Evolutionary conservation across 495 filamentous ascomycete genomes (phyloP).

Genomic region (Talaromyces stipitatus): DNA sequence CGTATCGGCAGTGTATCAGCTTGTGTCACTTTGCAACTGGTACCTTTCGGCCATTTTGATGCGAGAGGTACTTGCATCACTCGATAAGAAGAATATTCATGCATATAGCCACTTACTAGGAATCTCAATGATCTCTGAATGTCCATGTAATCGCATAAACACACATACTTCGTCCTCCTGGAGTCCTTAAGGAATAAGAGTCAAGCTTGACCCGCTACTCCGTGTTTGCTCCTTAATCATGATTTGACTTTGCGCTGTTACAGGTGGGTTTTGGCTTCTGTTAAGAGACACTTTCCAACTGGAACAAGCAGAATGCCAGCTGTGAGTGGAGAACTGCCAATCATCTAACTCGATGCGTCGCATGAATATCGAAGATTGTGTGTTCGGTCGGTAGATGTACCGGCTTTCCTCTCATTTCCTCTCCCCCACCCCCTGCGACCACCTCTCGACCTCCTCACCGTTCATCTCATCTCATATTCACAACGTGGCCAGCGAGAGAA

Average conservation of each 20-base stretch:
- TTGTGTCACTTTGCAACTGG: not conserved
- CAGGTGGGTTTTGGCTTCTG: not conserved
- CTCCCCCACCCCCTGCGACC: not conserved
- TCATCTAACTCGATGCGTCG: slow-evolving; percentile 1
- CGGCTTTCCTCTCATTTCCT: not conserved
- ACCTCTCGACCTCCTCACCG: not conserved
- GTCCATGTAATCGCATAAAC: too few relatives aligned
- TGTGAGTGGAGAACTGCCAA: not conserved
- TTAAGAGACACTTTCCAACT: too few relatives aligned
- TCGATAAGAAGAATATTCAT: too few relatives aligned
- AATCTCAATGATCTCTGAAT: too few relatives aligned
- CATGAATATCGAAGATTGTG: not conserved
- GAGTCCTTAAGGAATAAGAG: too few relatives aligned
- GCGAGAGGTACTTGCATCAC: too few relatives aligned
- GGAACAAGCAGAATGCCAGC: too few relatives aligned
- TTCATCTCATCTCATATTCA: not conserved
- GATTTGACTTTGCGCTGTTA: not conserved
- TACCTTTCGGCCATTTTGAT: not conserved
- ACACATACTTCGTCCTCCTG: too few relatives aligned
- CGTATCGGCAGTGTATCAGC: not conserved
- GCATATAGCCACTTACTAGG: too few relatives aligned
- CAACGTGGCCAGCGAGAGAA: not conserved
- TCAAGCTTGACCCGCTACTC: not conserved
- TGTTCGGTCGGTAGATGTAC: not conserved
- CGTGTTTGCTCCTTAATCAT: not conserved